Conservation (phyloP, 2,329 filamentous ascomycete genomes). For the Trichophyton verrucosum region DNA sequence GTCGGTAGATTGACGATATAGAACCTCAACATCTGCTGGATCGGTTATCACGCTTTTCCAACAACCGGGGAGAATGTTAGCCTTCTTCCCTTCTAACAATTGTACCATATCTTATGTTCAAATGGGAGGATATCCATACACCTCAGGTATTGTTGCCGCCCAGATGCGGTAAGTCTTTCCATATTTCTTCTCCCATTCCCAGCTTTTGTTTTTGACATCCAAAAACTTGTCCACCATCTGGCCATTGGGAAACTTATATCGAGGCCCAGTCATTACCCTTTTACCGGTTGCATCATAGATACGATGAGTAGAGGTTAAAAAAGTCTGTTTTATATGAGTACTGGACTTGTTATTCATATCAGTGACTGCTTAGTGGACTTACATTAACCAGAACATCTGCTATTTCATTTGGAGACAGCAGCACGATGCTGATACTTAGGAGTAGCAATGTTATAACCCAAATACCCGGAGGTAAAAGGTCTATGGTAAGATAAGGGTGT, state of each 20-base stretch:
- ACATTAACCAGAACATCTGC: background rate
- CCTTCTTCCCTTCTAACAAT: background rate
- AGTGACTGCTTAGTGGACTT: background rate
- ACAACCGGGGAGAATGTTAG: background rate
- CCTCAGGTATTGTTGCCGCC: background rate
- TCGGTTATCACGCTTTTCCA: slow-evolving; percentile 25
- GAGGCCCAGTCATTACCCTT: background rate
- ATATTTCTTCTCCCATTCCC: slow-evolving; percentile 5
- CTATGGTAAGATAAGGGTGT: background rate
- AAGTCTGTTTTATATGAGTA: background rate
- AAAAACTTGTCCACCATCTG: background rate
- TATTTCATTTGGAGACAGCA: background rate
- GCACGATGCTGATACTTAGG: background rate
- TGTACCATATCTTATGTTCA: background rate
- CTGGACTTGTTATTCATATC: background rate
- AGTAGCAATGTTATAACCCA: background rate
- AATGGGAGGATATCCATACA: background rate
- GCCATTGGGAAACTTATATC: slow-evolving; percentile 1
- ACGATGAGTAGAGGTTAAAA: background rate
- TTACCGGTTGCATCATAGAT: background rate
- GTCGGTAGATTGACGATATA: slow-evolving; percentile 35
- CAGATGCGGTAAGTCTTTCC: slow-evolving; percentile 4
- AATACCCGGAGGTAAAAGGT: background rate
- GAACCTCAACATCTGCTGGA: slow-evolving; percentile 24
- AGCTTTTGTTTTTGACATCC: background rate